Conservation (phyloP, 1,284 basidiomycete genomes). For the Sanghuangporus sanghuang region DNA sequence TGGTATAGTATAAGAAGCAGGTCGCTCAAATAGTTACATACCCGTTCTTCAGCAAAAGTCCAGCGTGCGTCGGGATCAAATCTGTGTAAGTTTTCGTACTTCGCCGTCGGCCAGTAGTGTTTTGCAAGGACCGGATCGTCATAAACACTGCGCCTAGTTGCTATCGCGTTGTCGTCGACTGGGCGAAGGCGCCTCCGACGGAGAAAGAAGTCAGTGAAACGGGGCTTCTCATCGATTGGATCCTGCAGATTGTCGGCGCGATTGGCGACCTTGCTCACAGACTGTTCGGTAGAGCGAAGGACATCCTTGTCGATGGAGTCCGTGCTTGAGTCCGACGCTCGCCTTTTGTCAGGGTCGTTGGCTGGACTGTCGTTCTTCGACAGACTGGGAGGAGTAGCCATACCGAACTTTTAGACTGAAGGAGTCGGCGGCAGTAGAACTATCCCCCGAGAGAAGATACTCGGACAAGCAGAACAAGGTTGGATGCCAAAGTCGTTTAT, state of each 20-base stretch:
- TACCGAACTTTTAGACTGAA: not conserved
- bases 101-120: conserved; percentile 49
- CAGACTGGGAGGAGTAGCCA: not conserved
- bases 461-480: not conserved
- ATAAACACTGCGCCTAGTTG: conserved; percentile 51
- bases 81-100: conserved; percentile 60
- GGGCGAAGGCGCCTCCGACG: conserved; percentile 18
- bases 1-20: not conserved
- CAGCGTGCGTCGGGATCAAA: conserved; percentile 65
- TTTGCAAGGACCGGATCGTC: conserved; percentile 50
- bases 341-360: not conserved
- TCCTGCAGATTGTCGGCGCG: conserved; percentile 12
- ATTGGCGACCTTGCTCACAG: not conserved
- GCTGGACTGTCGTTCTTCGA: not conserved
- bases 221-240: conserved; percentile 17
- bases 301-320: not conserved
- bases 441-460: not conserved
- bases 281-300: not conserved
- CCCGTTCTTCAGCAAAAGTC: conserved; percentile 64
- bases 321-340: not conserved
- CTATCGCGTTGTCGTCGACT: conserved; percentile 39
- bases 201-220: conserved; percentile 19
- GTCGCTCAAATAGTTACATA: conserved; percentile 23
- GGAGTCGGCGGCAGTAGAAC: not conserved
- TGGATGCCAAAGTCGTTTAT: not conserved